Conservation (phyloP, 805 yeast species). For the Lachancea meyersii region DNA sequence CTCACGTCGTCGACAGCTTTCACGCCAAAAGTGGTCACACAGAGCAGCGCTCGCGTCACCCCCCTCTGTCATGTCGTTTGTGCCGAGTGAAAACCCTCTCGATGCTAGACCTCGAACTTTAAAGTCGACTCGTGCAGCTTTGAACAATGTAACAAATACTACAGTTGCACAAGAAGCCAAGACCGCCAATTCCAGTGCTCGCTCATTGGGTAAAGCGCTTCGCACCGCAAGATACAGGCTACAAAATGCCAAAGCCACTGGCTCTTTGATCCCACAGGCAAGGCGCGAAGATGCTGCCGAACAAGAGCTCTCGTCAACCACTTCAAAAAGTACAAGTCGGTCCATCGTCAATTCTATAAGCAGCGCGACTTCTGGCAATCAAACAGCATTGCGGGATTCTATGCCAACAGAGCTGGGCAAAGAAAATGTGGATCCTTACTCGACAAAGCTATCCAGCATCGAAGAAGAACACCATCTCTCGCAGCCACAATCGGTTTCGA, state of each 20-base stretch:
- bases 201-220: slow-evolving; percentile 13
- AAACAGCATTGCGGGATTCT: background rate
- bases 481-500: slow-evolving; percentile 3
- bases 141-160: slow-evolving; percentile 34
- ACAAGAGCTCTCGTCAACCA: background rate
- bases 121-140: slow-evolving; percentile 24
- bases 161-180: slow-evolving; percentile 22
- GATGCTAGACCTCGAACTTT: slow-evolving; percentile 18
- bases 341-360: slow-evolving; percentile 1
- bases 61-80: slow-evolving; percentile 7
- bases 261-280: slow-evolving; percentile 8
- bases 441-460: slow-evolving; percentile 8
- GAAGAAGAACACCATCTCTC: slow-evolving; percentile 9
- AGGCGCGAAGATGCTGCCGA: slow-evolving; percentile 1
- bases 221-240: slow-evolving; percentile 12
- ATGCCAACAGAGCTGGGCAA: slow-evolving; percentile 6
- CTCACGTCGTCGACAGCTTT: too few species aligned
- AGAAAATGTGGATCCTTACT: slow-evolving; percentile 9
- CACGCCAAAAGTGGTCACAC: too few species aligned
- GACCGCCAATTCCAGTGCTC: slow-evolving; percentile 13
- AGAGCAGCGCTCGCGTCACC: background rate
- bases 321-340: background rate
- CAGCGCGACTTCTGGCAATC: background rate
- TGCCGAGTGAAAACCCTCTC: slow-evolving; percentile 16
- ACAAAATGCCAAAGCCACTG: slow-evolving; percentile 9